Conservation (phyloP, 1,284 basidiomycete species). For the Melampsora larici-populina region DNA sequence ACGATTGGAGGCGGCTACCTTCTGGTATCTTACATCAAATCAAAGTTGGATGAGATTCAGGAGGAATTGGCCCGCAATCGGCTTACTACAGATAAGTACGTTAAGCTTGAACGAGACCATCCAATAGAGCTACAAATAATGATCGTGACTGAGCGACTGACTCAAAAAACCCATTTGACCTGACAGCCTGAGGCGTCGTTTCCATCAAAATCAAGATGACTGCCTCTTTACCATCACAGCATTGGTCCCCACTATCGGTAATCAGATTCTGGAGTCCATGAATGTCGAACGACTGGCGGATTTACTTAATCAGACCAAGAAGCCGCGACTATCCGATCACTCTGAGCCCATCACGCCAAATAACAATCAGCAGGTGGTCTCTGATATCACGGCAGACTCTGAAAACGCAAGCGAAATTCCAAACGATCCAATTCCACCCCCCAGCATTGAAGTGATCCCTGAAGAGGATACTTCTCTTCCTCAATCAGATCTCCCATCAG, state of each 20-base stretch:
- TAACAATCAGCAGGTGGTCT: conserved; percentile 59
- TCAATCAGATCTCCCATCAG: no score
- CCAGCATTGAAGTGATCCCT: no score
- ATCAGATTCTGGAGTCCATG: conserved; percentile 70
- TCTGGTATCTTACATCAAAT: conserved; percentile 64
- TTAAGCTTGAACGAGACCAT: conserved; percentile 42
- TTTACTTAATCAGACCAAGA: conserved; percentile 12
- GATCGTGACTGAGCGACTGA: not conserved
- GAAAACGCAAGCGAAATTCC: no score
- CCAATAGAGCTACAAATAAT: no score
- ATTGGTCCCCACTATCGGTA: conserved; percentile 70
- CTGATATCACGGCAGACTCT: no score
- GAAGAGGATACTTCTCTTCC: no score
- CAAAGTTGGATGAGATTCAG: conserved; percentile 69
- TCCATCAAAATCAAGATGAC: conserved; percentile 77
- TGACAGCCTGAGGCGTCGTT: conserved; percentile 68
- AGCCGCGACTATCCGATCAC: not conserved
- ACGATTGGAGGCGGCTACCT: conserved; percentile 60
- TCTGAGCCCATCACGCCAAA: conserved; percentile 48
- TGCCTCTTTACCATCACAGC: conserved; percentile 75
- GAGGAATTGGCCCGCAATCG: conserved; percentile 65
- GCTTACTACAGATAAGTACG: conserved; percentile 71
- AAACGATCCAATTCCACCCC: no score
- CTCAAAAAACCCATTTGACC: conserved; percentile 5
- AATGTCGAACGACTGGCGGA: conserved; percentile 72